phyloP scores from a whole-genome alignment of 1,284 basidiomycete genomes.

The Austroboletus niveus region DNA sequence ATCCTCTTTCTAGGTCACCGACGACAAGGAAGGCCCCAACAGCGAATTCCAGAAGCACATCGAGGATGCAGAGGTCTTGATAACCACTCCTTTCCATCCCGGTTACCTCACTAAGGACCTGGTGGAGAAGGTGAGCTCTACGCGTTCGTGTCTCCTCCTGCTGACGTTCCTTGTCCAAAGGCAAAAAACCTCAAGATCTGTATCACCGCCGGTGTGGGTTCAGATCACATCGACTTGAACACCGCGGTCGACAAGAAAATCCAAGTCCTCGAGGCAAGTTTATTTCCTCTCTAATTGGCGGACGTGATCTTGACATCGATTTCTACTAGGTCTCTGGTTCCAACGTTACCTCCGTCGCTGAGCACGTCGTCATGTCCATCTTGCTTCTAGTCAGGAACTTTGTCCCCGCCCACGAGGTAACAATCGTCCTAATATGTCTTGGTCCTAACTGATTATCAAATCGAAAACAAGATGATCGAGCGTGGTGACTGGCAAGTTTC shows the following conservation, averaged over 20 bases:
- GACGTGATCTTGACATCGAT: conserved; percentile 40
- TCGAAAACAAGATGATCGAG: conserved; percentile 68
- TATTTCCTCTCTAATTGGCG: conserved; percentile 7
- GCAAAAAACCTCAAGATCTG: conserved; percentile 92
- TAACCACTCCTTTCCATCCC: conserved; percentile 93
- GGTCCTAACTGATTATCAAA: not conserved
- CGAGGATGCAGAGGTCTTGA: conserved; percentile 75
- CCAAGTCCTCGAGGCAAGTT: conserved; percentile 65
- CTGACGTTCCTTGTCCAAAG: conserved; percentile 34
- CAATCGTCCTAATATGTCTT: conserved; percentile 9
- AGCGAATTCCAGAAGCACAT: conserved; percentile 89
- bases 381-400: conserved; percentile 75
- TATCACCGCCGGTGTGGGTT: conserved; percentile 93
- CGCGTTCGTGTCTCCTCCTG: not conserved
- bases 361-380: conserved; percentile 85
- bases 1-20: conserved; percentile 56
- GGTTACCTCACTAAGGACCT: conserved; percentile 86
- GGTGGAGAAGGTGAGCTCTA: conserved; percentile 47
- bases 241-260: conserved; percentile 82
- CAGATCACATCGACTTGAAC: conserved; percentile 91
- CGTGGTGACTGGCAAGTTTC: conserved; percentile 86
- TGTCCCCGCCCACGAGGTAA: conserved; percentile 55
- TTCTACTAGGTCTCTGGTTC: conserved; percentile 75
- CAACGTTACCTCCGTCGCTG: conserved; percentile 90
- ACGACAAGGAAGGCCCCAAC: conserved; percentile 85